Percentiles rank a stretch among this genome's conserved stretches.
Conservation (phyloP, 1,139 yeast species). For the Scheffersomyces titani region DNA sequence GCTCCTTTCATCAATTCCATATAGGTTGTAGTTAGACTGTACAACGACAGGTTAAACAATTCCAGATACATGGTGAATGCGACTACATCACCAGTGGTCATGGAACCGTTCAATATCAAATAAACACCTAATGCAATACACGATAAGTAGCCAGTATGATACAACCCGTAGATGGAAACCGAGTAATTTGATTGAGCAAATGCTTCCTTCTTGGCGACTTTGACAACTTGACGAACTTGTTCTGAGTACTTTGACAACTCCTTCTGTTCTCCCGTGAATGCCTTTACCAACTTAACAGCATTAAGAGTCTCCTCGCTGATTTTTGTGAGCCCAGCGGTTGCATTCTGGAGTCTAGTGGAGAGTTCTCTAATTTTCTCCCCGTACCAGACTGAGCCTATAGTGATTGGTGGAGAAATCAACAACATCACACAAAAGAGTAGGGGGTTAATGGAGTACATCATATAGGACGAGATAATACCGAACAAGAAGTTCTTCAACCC, state of each 20-base stretch:
- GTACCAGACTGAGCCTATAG: slow-evolving; percentile 52
- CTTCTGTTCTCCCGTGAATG: slow-evolving; percentile 48
- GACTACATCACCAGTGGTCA: slow-evolving; percentile 50
- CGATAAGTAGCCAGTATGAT: slow-evolving; percentile 47
- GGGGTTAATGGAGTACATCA: slow-evolving; percentile 51
- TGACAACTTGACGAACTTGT: slow-evolving; percentile 42
- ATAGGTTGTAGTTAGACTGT: slow-evolving; percentile 52
- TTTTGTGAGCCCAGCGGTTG: slow-evolving; percentile 49
- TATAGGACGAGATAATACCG: slow-evolving; percentile 46
- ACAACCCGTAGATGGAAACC: slow-evolving; percentile 47
- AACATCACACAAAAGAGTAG: slow-evolving; percentile 50
- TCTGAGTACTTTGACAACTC: slow-evolving; percentile 43
- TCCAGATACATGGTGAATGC: slow-evolving; percentile 54
- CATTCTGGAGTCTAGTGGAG: slow-evolving; percentile 47
- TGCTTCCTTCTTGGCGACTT: slow-evolving; percentile 48
- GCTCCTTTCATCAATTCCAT: slow-evolving; percentile 59
- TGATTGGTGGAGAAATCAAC: slow-evolving; percentile 54
- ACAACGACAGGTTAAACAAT: slow-evolving; percentile 49
- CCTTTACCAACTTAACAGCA: slow-evolving; percentile 45
- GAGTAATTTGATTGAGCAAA: slow-evolving; percentile 49
- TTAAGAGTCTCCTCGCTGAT: slow-evolving; percentile 49
- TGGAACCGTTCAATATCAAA: slow-evolving; percentile 42
- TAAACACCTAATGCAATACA: slow-evolving; percentile 49
- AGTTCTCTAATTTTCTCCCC: slow-evolving; percentile 48
- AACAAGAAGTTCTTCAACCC: slow-evolving; percentile 49